Base-by-base conservation (phyloP, 2,329 filamentous ascomycete species). In the Scedosporium minutisporum region DNA sequence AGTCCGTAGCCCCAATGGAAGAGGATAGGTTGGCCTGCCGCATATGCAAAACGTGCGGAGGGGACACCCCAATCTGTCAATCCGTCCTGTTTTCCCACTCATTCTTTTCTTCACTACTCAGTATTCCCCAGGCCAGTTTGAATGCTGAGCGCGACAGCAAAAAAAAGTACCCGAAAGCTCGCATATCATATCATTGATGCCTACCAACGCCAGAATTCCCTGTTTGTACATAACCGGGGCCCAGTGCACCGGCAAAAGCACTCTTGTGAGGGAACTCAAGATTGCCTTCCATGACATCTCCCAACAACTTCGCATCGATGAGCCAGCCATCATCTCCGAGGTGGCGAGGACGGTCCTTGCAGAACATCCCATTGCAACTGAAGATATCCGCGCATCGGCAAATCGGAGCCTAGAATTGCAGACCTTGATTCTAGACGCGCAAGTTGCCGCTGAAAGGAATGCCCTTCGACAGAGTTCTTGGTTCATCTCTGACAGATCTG, bases 221-320 rank as follows among this genome's bases (percentile, higher is more conserved):
- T 21, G n/a, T 44, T 72, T 79, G 38, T 80, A 78, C 67, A 73
- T 80, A 44, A 69, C 78, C 33, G 77, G 78, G 2, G 73, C 77
- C 3, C 77, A 78, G 57, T 77, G 72, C 55, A 79, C 76, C 1
- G 77, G 78, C 44, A 80, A 79, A 65, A 78, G 75, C 1, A 79
- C 78, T 0, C 69, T 80, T 1, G 70, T 75, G 62, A 69, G 72
- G 44, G 70, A 70, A 1, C 68, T 79, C 2, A 66, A 68, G 25
- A 61, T 29, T 0, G 64, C 67, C 7, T 68, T 75, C 61, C 57
- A 63, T 7, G 44, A 63, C 21, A 38, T 63, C 41, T 21, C 57
- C 12, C 57, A 14, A 3, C 65, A 65, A 16, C 18, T 57, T 3
- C 62, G 48, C 16, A 62, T 64, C 6, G 33, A 64, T 6, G 63